phyloP scores from a whole-genome alignment of 2,329 filamentous ascomycete genomes.

The Trichoderma lentiforme region DNA sequence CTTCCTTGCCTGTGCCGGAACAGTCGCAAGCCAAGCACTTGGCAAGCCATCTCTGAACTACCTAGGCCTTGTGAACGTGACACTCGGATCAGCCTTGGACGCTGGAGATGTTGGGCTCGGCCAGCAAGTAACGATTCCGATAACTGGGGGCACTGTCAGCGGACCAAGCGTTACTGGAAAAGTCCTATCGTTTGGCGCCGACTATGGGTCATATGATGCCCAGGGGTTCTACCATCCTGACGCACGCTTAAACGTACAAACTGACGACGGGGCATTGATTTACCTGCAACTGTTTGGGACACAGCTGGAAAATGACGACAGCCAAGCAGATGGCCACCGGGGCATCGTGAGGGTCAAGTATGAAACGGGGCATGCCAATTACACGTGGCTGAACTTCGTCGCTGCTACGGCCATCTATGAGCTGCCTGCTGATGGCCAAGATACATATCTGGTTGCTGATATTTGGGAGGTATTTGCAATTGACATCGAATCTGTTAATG shows the following conservation, averaged over 20 bases:
- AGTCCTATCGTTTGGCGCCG: neutral
- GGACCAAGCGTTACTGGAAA: neutral
- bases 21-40: neutral
- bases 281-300: neutral
- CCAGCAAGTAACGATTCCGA: neutral
- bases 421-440: too few species aligned
- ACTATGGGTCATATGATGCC: neutral
- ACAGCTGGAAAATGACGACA: neutral
- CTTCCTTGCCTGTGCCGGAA: neutral
- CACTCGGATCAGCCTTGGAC: neutral
- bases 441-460: too few species aligned
- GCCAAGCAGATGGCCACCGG: neutral
- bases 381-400: too few species aligned
- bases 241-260: neutral
- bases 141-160: neutral
- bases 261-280: neutral
- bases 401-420: too few species aligned
- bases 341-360: neutral
- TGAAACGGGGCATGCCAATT: too few species aligned
- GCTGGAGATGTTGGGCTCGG: neutral
- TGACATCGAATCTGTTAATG: too few species aligned
- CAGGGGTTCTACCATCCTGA: neutral
- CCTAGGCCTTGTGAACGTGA: neutral
- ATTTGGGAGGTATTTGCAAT: too few species aligned
- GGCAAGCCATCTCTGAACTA: too few species aligned